These are phyloP conservation scores for Paramarasmius palmivorus DNA, from an alignment of 1,284 basidiomycete species.

Conservation along the genomic window DNA sequence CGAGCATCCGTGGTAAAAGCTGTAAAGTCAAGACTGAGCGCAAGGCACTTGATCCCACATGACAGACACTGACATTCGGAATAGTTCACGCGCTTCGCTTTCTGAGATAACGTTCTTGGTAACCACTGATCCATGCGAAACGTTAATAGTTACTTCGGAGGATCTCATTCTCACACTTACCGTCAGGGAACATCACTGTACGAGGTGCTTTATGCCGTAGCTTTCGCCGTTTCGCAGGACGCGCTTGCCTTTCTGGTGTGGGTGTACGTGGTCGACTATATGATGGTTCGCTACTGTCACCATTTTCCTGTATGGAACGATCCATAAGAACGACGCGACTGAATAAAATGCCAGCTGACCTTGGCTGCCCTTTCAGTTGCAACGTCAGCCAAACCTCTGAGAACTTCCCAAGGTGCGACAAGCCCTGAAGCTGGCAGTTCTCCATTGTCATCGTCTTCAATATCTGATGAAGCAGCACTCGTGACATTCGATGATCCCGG, in stretches of 20 bases:
- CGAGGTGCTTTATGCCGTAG: conserved; percentile 55
- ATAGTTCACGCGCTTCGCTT: conserved; percentile 79
- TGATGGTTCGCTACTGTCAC: conserved; percentile 71
- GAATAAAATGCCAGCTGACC: conserved; percentile 38
- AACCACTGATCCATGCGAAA: conserved; percentile 51
- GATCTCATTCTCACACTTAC: conserved; percentile 35
- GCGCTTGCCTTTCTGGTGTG: conserved; percentile 62
- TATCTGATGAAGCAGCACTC: conserved; percentile 76
- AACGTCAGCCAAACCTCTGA: conserved; percentile 77
- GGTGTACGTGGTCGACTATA: conserved; percentile 73
- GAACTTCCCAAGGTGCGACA: conserved; percentile 81
- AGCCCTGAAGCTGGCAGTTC: conserved; percentile 80
- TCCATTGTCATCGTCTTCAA: conserved; percentile 69
- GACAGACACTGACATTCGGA: conserved; percentile 64
- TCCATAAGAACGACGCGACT: background rate
- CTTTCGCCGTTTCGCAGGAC: conserved; percentile 73
- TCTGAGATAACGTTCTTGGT: conserved; percentile 80
- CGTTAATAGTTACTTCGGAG: conserved; percentile 12
- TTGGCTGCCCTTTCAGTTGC: conserved; percentile 75
- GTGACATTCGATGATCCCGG: conserved; percentile 63
- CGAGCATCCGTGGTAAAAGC: conserved; percentile 86
- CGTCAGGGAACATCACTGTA: conserved; percentile 65
- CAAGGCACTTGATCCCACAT: conserved; percentile 11
- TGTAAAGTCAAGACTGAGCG: conserved; percentile 28
- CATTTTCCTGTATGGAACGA: conserved; percentile 56